Conservation (phyloP, 768 basidiomycete genomes). For the Rhodosporidiobolus odoratus region DNA sequence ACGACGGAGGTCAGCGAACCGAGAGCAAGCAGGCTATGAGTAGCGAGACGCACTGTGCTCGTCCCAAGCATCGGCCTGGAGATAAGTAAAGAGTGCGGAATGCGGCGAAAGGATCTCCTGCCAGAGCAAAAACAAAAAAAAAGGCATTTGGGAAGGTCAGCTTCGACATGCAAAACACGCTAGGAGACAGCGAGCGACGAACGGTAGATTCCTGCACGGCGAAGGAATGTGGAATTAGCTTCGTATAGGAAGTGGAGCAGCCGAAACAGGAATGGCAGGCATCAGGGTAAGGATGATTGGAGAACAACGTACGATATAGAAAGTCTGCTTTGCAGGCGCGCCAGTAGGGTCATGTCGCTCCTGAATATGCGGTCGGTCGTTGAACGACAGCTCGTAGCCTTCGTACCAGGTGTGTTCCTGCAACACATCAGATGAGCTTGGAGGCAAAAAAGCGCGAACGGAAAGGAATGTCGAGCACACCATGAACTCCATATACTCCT, state of each 20-base stretch:
- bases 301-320: slow-evolving; percentile 30
- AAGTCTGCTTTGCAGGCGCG: slow-evolving; percentile 31
- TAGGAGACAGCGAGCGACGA: background rate
- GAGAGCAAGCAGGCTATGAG: no score
- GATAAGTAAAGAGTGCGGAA: slow-evolving; percentile 25
- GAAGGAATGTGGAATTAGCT: background rate
- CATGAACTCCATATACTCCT: slow-evolving; percentile 23
- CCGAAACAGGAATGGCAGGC: background rate
- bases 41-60: slow-evolving; percentile 14
- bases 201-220: slow-evolving; percentile 9
- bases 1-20: background rate
- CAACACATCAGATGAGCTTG: no score
- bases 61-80: slow-evolving; percentile 34
- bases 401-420: slow-evolving; percentile 40
- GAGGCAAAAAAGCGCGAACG: no score
- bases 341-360: slow-evolving; percentile 16
- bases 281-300: no score
- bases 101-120: slow-evolving; percentile 24
- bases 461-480: slow-evolving; percentile 15
- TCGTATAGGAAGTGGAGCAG: background rate
- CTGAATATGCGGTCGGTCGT: slow-evolving; percentile 23
- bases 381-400: slow-evolving; percentile 20
- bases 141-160: background rate
- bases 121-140: background rate
- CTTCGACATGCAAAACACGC: background rate